Evolutionary conservation across 148 eudicot species (phyloP).

Genomic region (Silene conica): DNA sequence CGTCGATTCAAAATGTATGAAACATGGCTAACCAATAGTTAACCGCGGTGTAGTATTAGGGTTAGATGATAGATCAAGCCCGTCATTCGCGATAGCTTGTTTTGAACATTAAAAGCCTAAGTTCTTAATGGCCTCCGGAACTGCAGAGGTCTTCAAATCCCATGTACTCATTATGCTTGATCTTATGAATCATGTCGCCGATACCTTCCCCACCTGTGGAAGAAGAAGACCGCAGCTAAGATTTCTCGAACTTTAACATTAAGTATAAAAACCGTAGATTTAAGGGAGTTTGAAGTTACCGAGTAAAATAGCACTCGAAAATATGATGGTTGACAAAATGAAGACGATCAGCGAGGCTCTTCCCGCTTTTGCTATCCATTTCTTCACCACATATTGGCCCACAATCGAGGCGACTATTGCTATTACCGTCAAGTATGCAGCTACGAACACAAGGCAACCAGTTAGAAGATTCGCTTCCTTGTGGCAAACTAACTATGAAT

Average conservation of each 20-base stretch:
- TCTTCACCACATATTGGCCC: constrained; percentile 54
- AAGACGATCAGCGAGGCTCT: constrained; percentile 63
- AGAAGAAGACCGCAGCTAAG: background rate
- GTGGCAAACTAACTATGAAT: background rate
- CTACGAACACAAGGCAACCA: constrained; percentile 21
- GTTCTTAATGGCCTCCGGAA: background rate
- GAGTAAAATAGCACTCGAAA: constrained; percentile 53
- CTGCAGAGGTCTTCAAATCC: constrained; percentile 42
- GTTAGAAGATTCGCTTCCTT: background rate
- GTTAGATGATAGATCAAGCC: no score
- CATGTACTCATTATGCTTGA: constrained; percentile 40
- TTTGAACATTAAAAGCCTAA: background rate
- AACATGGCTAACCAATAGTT: background rate
- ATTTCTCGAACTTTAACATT: background rate
- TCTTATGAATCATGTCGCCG: constrained; percentile 27
- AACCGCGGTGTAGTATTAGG: background rate
- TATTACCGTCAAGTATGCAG: constrained; percentile 46
- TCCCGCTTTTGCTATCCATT: constrained; percentile 36
- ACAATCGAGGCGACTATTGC: constrained; percentile 52
- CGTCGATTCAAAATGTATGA: background rate
- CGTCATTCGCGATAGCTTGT: background rate
- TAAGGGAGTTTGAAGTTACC: constrained; percentile 24
- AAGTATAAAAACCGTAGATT: background rate
- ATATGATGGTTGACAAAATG: constrained; percentile 54
- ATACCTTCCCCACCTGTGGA: constrained; percentile 41